Conservation (phyloP, 306 rosid species). For the Echinosophora koreensis region DNA sequence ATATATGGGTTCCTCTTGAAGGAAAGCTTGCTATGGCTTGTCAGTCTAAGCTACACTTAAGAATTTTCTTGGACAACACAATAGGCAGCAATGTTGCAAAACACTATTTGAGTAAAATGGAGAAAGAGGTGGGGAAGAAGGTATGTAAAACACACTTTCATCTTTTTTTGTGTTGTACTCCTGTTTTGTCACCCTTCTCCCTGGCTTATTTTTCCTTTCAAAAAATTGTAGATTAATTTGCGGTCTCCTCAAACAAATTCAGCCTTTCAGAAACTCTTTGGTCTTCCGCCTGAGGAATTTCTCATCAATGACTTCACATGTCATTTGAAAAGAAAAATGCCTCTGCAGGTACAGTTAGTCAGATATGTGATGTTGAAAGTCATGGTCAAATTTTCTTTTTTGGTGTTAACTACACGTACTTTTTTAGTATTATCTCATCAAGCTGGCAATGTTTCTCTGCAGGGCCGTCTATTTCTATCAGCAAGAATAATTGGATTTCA, state of each 20-base stretch:
- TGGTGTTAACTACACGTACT: conserved; percentile 31
- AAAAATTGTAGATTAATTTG: conserved; percentile 69
- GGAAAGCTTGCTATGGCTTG: conserved; percentile 95
- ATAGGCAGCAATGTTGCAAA: conserved; percentile 77
- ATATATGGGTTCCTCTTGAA: conserved; percentile 90
- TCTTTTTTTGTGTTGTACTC: conserved; percentile 21
- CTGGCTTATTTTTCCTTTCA: conserved; percentile 23
- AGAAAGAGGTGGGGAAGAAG: conserved; percentile 99
- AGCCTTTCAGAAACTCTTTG: conserved; percentile 90
- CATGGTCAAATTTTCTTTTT: conserved; percentile 27
- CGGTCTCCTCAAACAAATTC: conserved; percentile 99
- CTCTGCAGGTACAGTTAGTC: conserved; percentile 76
- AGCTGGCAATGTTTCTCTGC: conserved; percentile 46
- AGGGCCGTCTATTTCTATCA: conserved; percentile 97
- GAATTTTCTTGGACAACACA: conserved; percentile 93
- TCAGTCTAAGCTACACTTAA: conserved; percentile 90
- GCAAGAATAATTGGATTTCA: conserved; percentile 95
- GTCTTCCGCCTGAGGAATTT: conserved; percentile 95
- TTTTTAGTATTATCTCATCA: conserved; percentile 40
- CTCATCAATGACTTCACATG: conserved; percentile 98
- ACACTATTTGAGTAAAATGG: conserved; percentile 88
- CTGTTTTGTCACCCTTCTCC: conserved; percentile 39
- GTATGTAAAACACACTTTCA: conserved; percentile 54
- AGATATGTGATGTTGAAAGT: conserved; percentile 34
- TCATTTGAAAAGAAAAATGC: conserved; percentile 97